phyloP scores from a whole-genome alignment of 1,284 basidiomycete genomes.

The Paramarasmius palmivorus region DNA sequence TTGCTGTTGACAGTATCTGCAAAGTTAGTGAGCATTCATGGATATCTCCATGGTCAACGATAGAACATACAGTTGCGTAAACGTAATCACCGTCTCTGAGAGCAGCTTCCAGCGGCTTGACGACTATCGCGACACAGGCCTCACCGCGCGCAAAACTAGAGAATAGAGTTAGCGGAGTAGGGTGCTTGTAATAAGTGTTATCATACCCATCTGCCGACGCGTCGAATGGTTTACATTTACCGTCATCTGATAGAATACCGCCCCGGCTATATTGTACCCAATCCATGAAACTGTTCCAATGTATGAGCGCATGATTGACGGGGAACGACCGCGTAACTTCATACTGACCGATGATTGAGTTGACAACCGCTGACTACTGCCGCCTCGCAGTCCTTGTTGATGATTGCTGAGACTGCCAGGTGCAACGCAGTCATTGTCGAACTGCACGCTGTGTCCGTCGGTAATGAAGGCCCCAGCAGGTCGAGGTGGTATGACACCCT shows the following conservation, averaged over 20 bases:
- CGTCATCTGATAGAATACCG: constrained; percentile 40
- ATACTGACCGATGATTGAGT: too few species aligned
- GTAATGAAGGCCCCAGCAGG: constrained; percentile 22
- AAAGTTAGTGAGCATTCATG: neutral
- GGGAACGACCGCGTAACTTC: too few species aligned
- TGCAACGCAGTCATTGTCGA: too few species aligned
- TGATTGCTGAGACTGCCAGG: too few species aligned
- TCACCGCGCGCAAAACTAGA: constrained; percentile 24
- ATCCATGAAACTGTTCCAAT: constrained; percentile 27
- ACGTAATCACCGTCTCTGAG: constrained; percentile 26
- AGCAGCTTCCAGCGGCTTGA: constrained; percentile 25
- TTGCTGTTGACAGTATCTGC: constrained; percentile 35
- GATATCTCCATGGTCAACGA: too few species aligned
- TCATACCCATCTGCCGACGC: constrained; percentile 47
- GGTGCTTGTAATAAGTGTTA: constrained; percentile 9
- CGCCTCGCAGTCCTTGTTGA: too few species aligned
- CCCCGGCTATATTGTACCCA: constrained; percentile 35
- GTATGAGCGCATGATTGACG: too few species aligned
- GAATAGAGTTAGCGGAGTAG: neutral
- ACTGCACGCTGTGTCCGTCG: neutral
- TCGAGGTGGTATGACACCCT: constrained; percentile 50
- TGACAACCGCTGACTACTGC: too few species aligned
- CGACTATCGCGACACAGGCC: constrained; percentile 23
- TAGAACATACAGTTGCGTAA: constrained; percentile 22
- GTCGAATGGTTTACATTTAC: constrained; percentile 52